Evolutionary conservation across 768 basidiomycete species (phyloP).

Genomic region (Russula virescens): DNA sequence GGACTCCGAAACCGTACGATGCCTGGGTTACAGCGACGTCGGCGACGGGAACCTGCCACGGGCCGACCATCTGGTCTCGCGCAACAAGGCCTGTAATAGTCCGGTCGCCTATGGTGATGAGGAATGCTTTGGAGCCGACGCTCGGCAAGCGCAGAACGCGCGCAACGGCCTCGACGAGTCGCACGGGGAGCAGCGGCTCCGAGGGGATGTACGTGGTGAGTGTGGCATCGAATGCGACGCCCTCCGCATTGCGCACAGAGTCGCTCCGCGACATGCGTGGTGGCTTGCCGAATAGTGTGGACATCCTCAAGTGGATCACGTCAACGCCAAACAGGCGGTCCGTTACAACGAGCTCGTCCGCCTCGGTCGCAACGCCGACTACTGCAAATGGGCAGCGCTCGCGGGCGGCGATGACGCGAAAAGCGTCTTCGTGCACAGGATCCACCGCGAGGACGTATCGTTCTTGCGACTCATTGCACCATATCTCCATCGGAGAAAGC

Average conservation of each 20-base stretch:
- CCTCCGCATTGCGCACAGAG: conserved; percentile 36
- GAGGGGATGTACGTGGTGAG: conserved; percentile 61
- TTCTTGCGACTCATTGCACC: conserved; percentile 99
- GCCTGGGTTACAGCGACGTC: conserved; percentile 96
- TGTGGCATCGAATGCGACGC: conserved; percentile 62
- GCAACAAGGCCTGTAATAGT: conserved; percentile 90
- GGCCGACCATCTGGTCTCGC: conserved; percentile 98
- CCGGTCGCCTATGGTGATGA: conserved; percentile 97
- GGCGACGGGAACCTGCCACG: conserved; percentile 96
- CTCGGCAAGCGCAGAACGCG: conserved; percentile 88
- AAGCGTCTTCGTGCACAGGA: conserved; percentile 51
- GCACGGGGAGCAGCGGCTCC: conserved; percentile 36
- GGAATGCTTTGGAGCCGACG: conserved; percentile 93
- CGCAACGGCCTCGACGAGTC: conserved; percentile 58
- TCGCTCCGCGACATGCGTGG: conserved; percentile 85
- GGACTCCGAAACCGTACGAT: conserved; percentile 85
- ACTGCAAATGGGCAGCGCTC: conserved; percentile 93
- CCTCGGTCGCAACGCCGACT: conserved; percentile 80
- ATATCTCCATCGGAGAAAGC: conserved; percentile 99
- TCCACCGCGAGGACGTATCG: conserved; percentile 92
- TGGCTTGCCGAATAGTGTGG: conserved; percentile 92
- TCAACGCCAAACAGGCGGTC: conserved; percentile 75
- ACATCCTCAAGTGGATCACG: conserved; percentile 88
- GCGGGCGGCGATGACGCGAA: conserved; percentile 73
- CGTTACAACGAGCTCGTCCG: conserved; percentile 81